Evolutionary conservation across 73 alveolate species (phyloP).

Genomic region (Tetrahymena thermophila): DNA sequence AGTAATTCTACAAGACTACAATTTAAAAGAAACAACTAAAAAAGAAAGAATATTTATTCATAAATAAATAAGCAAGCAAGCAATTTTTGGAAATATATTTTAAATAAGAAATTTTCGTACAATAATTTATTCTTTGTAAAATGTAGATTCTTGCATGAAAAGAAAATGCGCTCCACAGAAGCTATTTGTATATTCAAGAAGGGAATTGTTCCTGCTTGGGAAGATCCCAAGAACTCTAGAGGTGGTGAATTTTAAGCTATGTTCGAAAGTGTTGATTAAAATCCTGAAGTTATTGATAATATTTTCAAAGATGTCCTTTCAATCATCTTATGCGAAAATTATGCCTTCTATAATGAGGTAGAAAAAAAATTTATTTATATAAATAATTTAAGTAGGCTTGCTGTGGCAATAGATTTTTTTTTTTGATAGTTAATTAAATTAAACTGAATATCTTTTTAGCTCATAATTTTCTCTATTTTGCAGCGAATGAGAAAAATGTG

Average conservation of each 20-base stretch:
- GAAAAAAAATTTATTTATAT: neutral
- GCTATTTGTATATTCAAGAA: neutral
- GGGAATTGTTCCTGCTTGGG: neutral
- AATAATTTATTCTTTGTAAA: neutral
- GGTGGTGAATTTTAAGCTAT: neutral
- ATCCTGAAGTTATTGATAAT: neutral
- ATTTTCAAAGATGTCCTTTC: neutral
- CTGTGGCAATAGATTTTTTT: neutral
- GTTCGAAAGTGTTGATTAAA: neutral
- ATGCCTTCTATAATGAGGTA: neutral
- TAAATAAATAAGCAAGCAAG: no score
- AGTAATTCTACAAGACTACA: neutral
- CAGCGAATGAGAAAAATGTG: neutral
- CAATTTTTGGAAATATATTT: neutral
- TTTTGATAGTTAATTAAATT: neutral
- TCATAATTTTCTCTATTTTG: neutral
- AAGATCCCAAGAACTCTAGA: neutral
- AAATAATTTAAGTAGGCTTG: neutral
- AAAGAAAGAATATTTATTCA: no score
- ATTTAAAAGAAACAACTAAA: neutral
- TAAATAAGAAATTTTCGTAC: neutral
- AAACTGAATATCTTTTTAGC: neutral
- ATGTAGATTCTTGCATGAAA: neutral
- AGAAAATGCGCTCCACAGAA: neutral
- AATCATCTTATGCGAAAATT: neutral